Evolutionary conservation across 352 stramenopile genomes (phyloP).

Genomic region (Phytopythium aichiense): DNA sequence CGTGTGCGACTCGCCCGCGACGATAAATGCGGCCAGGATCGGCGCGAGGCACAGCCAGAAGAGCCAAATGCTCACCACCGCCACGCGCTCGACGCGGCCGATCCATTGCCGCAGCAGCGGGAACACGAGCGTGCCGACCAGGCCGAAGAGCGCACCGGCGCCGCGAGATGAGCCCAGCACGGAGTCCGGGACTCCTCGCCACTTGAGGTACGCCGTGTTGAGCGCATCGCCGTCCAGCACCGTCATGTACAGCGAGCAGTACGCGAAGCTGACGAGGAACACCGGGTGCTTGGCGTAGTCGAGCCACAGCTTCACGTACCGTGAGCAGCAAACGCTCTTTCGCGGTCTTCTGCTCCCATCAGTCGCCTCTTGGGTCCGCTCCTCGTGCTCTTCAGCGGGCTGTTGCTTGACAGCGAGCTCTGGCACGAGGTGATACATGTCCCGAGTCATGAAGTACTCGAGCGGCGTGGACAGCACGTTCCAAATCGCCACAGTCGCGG

Average conservation of each 20-base stretch:
- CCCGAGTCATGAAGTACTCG: slow-evolving; percentile 69
- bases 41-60: slow-evolving; percentile 54
- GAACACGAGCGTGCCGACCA: slow-evolving; percentile 51
- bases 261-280: slow-evolving; percentile 50
- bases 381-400: slow-evolving; percentile 8
- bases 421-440: slow-evolving; percentile 59
- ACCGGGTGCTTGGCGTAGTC: slow-evolving; percentile 49
- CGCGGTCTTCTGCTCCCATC: not conserved
- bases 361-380: not conserved
- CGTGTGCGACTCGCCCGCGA: slow-evolving; percentile 32
- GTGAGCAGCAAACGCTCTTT: not conserved
- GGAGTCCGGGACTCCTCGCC: slow-evolving; percentile 46
- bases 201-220: slow-evolving; percentile 62
- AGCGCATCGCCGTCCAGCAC: slow-evolving; percentile 40
- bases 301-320: slow-evolving; percentile 35
- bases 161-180: slow-evolving; percentile 41
- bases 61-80: slow-evolving; percentile 52
- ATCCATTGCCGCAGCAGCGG: slow-evolving; percentile 22
- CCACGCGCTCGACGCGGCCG: slow-evolving; percentile 37
- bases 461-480: slow-evolving; percentile 76
- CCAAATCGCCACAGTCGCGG: slow-evolving; percentile 64
- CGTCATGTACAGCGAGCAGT: slow-evolving; percentile 57
- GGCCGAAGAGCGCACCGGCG: slow-evolving; percentile 37
- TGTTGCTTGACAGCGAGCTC: slow-evolving; percentile 32
- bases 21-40: slow-evolving; percentile 30